These are phyloP conservation scores for Astrocystis sublimbata DNA, from an alignment of 495 filamentous ascomycete species.

Conservation along the genomic window DNA sequence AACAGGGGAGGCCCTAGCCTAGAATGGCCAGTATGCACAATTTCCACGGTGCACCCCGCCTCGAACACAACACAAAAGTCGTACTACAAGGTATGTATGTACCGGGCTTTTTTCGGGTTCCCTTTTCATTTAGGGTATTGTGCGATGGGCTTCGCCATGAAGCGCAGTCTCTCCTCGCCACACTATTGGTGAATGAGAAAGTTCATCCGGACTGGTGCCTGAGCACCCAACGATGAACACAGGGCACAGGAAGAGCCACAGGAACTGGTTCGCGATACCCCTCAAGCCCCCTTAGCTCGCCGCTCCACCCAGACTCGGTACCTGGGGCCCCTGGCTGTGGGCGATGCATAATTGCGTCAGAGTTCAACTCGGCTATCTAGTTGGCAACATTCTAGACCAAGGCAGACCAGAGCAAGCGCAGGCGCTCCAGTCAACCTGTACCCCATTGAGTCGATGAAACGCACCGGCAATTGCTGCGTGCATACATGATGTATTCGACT, in stretches of 20 bases:
- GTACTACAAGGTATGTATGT: background rate
- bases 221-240: no score
- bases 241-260: background rate
- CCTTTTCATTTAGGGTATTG: no score
- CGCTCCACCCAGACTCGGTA: no score
- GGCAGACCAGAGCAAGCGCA: no score
- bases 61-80: no score
- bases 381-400: slow-evolving; percentile 2
- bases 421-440: background rate
- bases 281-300: no score
- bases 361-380: background rate
- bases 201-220: background rate
- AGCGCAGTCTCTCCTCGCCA: background rate
- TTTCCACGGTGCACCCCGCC: background rate
- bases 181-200: background rate
- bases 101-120: no score
- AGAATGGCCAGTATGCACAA: background rate
- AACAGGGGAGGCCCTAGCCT: background rate
- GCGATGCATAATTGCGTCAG: slow-evolving; percentile 20
- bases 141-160: background rate
- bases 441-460: background rate
- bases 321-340: no score
- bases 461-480: background rate
- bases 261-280: background rate
- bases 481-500: slow-evolving; percentile 4